Evolutionary conservation across 2,329 filamentous ascomycete genomes (phyloP), one percentile per base, ranked within the genome.

Genomic region (Aspergillus brunneoviolaceus): DNA sequence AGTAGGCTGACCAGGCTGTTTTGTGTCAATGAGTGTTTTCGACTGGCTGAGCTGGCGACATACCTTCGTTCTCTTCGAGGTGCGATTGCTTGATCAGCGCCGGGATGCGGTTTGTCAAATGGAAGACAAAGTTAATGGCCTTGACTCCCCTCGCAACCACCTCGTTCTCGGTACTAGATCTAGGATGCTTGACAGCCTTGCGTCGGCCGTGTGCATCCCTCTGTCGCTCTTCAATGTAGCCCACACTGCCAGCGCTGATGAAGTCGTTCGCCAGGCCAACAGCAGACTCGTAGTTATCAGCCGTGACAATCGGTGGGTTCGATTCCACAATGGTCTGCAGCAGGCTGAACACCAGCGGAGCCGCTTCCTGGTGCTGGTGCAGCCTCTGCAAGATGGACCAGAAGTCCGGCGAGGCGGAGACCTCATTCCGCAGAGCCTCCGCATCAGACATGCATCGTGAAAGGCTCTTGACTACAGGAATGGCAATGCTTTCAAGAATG

Each of bases 321-420:
- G 83, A 83, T 14, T 89, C 85, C 2, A 92, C 87, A 27, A 93
- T 87, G 57, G 85, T 87, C 70, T 95, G 89, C 0, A 97, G 82
- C n/a, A 98, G 90, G 57, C 89, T 87, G 73, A 98, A 98, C 0
- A 96, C 92, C 16, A 88, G 83, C 0, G 88, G 82, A 2, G 92
- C 90, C 27, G 89, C 88, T 56, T 91, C 88, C 3, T 86, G 79
- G 62, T 89, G 85, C 25, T 82, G 81, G 51, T 91, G 87, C 19
- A 99, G 80, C 33, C 87, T 85, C 62, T 92, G 88, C 55, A 99
- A 81, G 14, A 97, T 90, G 5, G 89, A 89, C 95, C 95, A 99
- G 75, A 99, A 98, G 72, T 99, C 95, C 0, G 95, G 95, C 19
- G 94, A 98, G 14, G 91, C 94, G 77, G 96, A 96, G 67, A 98